Evolutionary conservation across 768 basidiomycete species (phyloP), one percentile per base, ranked within the genome.

Genomic region (Leucogyrophana mollusca): DNA sequence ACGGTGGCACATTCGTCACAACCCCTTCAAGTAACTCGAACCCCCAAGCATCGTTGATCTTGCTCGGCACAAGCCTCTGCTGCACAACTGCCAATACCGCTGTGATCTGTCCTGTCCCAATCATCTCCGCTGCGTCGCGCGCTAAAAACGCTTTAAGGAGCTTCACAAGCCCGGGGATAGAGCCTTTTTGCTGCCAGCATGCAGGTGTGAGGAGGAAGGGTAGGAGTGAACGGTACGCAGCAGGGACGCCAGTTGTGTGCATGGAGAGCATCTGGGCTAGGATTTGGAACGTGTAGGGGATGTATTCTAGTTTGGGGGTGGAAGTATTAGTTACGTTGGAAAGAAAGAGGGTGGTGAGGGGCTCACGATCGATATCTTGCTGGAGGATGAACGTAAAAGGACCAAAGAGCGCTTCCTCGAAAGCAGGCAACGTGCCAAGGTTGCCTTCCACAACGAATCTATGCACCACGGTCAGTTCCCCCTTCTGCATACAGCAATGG

Each of bases 261-360:
- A 91, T 70, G 52, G 93, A 87, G 23, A 99, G 85, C 78, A 99
- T 93, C 59, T 98, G 96, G 0, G 94, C 87, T 36, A 97, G 82
- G 54, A 99, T 80, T 61, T 99, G 96, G 77, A 98, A 97, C 45
- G 90, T 88, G 63, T 96, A 99, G 4, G 96, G 95, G 38, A 98
- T 85, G 61, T 96, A 98, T 71, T 97, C 95, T 94, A 65, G 3
- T 18, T 21, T 25, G 3, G 23, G 27, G 24, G 30, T 37, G 11
- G 47, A 17, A 52, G 21, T 22, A 38, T n/a, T 11, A 10, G 3
- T 27, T 34, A 33, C 17, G 39, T 10, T 10, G 42, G 9, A 40
- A 42, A 34, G 11, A 24, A 46, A 25, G 16, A 20, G 37, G 25
- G 37, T 9, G 17, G 30, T 39, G 5, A 33, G 18, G 4, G 10